phyloP scores from a whole-genome alignment of 1,284 basidiomycete genomes.

The Cryptococcus sp. region DNA sequence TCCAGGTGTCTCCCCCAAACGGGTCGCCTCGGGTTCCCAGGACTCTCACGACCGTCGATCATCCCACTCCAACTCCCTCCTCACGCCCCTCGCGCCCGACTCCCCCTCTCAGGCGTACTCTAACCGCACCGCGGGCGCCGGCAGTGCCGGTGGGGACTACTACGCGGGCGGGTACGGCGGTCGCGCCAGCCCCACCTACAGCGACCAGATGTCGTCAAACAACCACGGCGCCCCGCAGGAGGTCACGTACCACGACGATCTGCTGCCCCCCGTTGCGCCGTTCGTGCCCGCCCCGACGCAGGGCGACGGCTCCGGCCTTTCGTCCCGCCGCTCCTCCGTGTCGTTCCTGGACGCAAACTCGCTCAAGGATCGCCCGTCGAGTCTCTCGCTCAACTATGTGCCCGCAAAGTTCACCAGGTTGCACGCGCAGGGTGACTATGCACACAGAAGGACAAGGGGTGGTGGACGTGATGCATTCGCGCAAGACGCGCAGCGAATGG shows the following conservation, averaged over 20 bases:
- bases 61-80: constrained; percentile 2
- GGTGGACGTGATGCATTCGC: constrained; percentile 63
- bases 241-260: constrained; percentile 26
- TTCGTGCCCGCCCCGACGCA: constrained; percentile 20
- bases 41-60: constrained; percentile 1
- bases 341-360: constrained; percentile 18
- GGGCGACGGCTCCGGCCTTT: constrained; percentile 6
- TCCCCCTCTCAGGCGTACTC: background rate
- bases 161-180: background rate
- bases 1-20: background rate
- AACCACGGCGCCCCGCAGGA: constrained; percentile 18
- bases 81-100: background rate
- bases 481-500: constrained; percentile 44
- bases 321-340: constrained; percentile 22
- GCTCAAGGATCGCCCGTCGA: constrained; percentile 23
- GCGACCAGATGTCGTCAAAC: constrained; percentile 17
- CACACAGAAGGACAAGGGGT: constrained; percentile 53
- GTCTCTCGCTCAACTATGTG: constrained; percentile 61
- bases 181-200: constrained; percentile 13
- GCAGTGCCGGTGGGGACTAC: background rate
- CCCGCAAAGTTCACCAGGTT: constrained; percentile 61
- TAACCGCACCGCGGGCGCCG: background rate
- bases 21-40: background rate
- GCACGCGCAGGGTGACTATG: constrained; percentile 51
- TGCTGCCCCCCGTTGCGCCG: constrained; percentile 31